Evolutionary conservation across 2,329 filamentous ascomycete genomes (phyloP), one percentile per base, ranked within the genome.

Genomic region (Paecilomyces dactylethromorphus): DNA sequence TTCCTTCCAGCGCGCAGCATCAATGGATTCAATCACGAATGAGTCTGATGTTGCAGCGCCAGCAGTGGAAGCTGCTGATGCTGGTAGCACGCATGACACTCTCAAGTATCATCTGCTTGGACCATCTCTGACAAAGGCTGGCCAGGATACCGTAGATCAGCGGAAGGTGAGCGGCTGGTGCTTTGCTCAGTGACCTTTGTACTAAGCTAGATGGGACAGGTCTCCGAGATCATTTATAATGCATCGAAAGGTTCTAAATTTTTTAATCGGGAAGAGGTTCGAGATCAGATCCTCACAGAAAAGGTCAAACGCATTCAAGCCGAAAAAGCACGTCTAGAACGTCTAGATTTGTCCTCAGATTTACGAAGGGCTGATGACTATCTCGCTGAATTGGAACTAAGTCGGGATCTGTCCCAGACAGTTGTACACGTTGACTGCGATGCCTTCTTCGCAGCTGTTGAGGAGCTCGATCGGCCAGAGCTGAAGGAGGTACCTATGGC

Each of bases 401-500:
- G 83, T 1, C 84, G 94, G 53, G 92, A 97, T 69, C 78, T 99
- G 35, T 88, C 87, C 0, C 94, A 97, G 71, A 81, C 85, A 59
- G 85, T 97, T 24, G 88, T 97, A 0, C 94, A 99, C 71, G 84
- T 97, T 54, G 94, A 99, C 73, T 97, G 94, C 74, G 94, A 99
- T 78, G 94, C 94, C 15, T 99, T 99, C 74, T 99, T 94, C 69
- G 94, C 94, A 0, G 91, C 94, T 0, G 94, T 97, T 0, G 94
- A 97, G 72, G 90, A 87, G 65, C 82, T 92, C 2, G 88, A 91
- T 67, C 83, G 88, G 0, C 94, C 93, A 0, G 92, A 96, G 70
- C 81, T 99, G 53, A 90, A 89, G 60, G 81, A 92, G 45, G 79
- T 96, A 0, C 94, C 94, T 0, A 97, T 99, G 76, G 92, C 93